Conservation (phyloP, 768 basidiomycete species). For the Lentinula detonsa region DNA sequence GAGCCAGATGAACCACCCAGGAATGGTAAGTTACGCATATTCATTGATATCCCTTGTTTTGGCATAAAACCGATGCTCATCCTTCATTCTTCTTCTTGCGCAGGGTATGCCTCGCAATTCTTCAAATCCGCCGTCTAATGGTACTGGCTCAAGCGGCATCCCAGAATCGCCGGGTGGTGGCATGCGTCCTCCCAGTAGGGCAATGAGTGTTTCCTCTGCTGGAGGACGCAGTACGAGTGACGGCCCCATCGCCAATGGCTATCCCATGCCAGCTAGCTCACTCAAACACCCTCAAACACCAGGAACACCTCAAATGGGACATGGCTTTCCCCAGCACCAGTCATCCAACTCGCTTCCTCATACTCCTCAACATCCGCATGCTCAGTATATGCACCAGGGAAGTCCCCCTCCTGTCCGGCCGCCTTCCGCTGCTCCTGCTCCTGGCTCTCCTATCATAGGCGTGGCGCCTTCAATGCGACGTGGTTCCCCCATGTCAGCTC, state of each 20-base stretch:
- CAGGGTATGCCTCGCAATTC: constrained; percentile 1
- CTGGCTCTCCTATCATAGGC: constrained; percentile 1
- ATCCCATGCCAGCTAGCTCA: background rate
- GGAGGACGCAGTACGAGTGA: background rate
- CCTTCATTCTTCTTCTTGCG: background rate
- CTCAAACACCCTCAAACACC: constrained; percentile 4
- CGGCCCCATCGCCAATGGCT: background rate
- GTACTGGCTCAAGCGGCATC: background rate
- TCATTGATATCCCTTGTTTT: background rate
- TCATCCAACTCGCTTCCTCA: background rate
- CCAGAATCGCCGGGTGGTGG: background rate
- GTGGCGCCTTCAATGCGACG: background rate
- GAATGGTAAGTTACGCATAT: background rate
- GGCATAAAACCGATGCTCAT: background rate
- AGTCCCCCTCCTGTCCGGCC: constrained; percentile 1
- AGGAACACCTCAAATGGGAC: constrained; percentile 6
- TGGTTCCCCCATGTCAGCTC: background rate
- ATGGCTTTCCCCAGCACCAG: background rate
- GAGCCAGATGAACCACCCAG: background rate
- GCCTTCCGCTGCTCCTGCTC: background rate
- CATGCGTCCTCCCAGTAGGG: constrained; percentile 8
- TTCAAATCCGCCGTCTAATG: background rate
- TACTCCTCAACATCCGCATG: background rate
- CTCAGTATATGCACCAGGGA: constrained; percentile 1
- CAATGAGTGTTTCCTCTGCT: background rate